A percentile compares a stretch with the other conserved stretches of the same genome.
These are phyloP conservation scores for Rhodotorula taiwanensis DNA, from an alignment of 768 basidiomycete species.

Conservation along the genomic window DNA sequence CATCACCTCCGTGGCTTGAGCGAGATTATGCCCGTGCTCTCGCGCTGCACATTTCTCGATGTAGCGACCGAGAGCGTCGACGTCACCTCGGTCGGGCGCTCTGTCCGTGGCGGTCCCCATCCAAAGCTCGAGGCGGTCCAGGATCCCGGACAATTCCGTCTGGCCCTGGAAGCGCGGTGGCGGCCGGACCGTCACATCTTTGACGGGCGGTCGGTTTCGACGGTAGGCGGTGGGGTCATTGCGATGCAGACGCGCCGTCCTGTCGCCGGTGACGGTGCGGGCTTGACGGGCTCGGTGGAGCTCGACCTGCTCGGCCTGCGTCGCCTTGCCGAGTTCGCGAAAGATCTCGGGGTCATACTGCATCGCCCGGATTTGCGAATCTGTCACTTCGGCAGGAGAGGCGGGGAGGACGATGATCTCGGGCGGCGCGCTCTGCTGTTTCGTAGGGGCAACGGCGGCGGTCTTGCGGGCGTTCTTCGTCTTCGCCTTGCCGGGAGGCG, in stretches of 20 bases:
- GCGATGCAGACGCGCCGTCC: background rate
- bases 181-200: constrained; percentile 55
- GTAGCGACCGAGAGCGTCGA: constrained; percentile 67
- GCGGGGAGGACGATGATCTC: constrained; percentile 51
- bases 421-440: background rate
- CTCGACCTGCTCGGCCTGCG: constrained; percentile 2
- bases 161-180: constrained; percentile 54
- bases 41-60: constrained; percentile 62
- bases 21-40: constrained; percentile 56
- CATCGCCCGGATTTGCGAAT: constrained; percentile 1
- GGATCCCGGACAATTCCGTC: constrained; percentile 64
- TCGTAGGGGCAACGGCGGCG: background rate
- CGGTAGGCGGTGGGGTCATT: background rate
- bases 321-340: background rate
- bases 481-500: background rate
- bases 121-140: constrained; percentile 67
- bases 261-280: constrained; percentile 2
- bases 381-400: constrained; percentile 1
- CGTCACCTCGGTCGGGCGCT: constrained; percentile 66
- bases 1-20: constrained; percentile 63
- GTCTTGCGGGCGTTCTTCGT: background rate
- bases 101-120: constrained; percentile 57
- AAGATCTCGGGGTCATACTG: background rate
- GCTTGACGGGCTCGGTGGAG: background rate
- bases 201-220: constrained; percentile 46